Conservation (phyloP, 179 eudicot species). For the Monotropa hypopitys region DNA sequence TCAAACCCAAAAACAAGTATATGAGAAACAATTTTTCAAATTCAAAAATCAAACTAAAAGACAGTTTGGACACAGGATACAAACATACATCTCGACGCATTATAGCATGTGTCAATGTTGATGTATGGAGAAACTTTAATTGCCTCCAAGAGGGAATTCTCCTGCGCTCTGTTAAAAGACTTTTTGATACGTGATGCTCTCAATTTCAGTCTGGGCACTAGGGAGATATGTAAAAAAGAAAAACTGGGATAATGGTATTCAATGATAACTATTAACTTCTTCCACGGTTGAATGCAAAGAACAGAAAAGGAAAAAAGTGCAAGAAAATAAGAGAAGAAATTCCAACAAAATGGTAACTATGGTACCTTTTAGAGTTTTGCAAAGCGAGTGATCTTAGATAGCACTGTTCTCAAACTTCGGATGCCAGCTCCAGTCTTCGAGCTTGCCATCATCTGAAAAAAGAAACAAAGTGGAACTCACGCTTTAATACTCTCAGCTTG, state of each 20-base stretch:
- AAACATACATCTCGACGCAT: not conserved
- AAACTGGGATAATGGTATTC: too few species aligned
- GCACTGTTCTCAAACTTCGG: conserved; percentile 66
- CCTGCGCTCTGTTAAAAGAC: not conserved
- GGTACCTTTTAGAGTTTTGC: conserved; percentile 21
- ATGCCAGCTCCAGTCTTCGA: conserved; percentile 86
- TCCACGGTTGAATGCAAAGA: not conserved
- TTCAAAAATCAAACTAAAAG: not conserved
- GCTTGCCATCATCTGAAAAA: conserved; percentile 80
- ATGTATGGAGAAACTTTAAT: too few species aligned
- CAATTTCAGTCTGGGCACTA: not conserved
- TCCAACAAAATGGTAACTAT: not conserved
- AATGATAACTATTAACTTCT: too few species aligned
- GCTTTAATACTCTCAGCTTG: conserved; percentile 4
- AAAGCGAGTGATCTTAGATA: conserved; percentile 55
- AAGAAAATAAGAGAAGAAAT: not conserved
- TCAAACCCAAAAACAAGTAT: not conserved
- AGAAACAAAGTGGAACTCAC: not conserved
- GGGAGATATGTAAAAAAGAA: not conserved
- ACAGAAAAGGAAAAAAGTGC: not conserved
- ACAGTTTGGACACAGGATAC: too few species aligned
- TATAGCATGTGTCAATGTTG: not conserved
- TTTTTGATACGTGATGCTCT: not conserved
- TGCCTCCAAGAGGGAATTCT: not conserved
- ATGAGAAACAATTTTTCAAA: not conserved